Percentiles rank a stretch among this genome's conserved stretches.
These are phyloP conservation scores for Pezicula carpinea DNA, from an alignment of 2,329 filamentous ascomycete species.

Conservation along the genomic window DNA sequence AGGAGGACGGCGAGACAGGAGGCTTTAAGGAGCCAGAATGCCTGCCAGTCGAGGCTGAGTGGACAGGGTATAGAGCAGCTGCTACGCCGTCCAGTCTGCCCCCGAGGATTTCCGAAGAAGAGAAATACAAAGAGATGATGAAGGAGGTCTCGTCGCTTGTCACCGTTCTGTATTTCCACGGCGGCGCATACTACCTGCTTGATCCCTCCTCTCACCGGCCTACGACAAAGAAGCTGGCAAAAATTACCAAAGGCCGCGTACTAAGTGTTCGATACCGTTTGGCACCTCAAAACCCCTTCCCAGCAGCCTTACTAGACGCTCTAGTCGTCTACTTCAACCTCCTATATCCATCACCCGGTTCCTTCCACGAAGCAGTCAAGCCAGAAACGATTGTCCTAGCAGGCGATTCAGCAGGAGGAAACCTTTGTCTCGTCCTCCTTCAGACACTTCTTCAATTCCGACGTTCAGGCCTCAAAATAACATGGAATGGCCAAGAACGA, in stretches of 20 bases:
- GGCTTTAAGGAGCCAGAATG: constrained; percentile 46
- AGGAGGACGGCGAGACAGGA: constrained; percentile 27
- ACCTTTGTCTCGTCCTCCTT: constrained; percentile 60
- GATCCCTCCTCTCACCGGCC: constrained; percentile 65
- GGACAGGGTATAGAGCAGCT: constrained; percentile 64
- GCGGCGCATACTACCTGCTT: constrained; percentile 68
- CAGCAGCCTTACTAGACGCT: constrained; percentile 67
- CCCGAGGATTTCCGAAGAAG: constrained; percentile 54
- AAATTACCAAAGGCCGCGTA: constrained; percentile 60
- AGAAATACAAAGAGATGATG: constrained; percentile 64
- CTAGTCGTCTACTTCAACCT: constrained; percentile 68
- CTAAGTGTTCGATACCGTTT: constrained; percentile 71
- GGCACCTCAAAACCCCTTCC: constrained; percentile 71
- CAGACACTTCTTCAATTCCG: constrained; percentile 64
- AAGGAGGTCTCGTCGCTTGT: constrained; percentile 57
- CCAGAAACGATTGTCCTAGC: constrained; percentile 64
- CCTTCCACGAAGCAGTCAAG: constrained; percentile 61
- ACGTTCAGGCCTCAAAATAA: constrained; percentile 40
- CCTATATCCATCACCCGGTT: constrained; percentile 64
- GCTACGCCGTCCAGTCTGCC: constrained; percentile 45
- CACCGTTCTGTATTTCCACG: constrained; percentile 71
- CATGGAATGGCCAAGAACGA: constrained; percentile 56
- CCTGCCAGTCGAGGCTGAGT: constrained; percentile 62
- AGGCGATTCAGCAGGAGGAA: constrained; percentile 72
- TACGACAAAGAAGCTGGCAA: constrained; percentile 56